Percentiles rank a stretch among this genome's conserved stretches.
Evolutionary conservation across 1,284 basidiomycete species (phyloP).

Genomic region (Naganishia sp.): DNA sequence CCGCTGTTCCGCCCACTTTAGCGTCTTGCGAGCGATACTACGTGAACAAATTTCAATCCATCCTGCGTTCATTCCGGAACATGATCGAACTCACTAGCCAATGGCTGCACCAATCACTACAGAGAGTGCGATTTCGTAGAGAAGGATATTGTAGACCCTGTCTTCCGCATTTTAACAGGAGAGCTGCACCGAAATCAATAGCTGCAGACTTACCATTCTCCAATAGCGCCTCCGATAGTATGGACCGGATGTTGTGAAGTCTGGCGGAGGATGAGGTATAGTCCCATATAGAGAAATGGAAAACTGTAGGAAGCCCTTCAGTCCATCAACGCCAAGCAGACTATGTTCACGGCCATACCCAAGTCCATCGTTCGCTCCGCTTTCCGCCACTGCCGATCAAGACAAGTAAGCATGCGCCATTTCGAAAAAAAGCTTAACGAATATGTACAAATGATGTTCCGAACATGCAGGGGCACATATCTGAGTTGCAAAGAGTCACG

Average conservation of each 20-base stretch:
- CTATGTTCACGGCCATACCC: constrained; percentile 54
- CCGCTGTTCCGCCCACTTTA: constrained; percentile 43
- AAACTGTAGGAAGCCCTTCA: constrained; percentile 54
- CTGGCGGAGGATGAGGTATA: constrained; percentile 76
- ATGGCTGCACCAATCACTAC: constrained; percentile 74
- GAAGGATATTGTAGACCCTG: constrained; percentile 51
- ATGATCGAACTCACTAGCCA: constrained; percentile 70
- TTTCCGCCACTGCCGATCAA: constrained; percentile 42
- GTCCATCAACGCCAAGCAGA: background rate
- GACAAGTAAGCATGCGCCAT: constrained; percentile 10
- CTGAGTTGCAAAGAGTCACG: constrained; percentile 24
- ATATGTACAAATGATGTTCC: constrained; percentile 45
- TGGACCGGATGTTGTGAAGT: constrained; percentile 48
- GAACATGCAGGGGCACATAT: constrained; percentile 49
- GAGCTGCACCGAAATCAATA: background rate
- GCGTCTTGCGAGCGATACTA: constrained; percentile 43
- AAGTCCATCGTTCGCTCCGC: constrained; percentile 67
- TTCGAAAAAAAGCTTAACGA: background rate
- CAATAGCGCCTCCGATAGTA: constrained; percentile 63
- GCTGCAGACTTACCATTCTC: constrained; percentile 59
- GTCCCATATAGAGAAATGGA: constrained; percentile 86
- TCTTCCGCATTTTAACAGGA: background rate
- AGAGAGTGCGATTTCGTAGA: constrained; percentile 65
- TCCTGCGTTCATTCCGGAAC: constrained; percentile 66
- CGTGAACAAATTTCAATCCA: constrained; percentile 54